Conservation (phyloP, 495 filamentous ascomycete species). For the Penicillium chermesinum region DNA sequence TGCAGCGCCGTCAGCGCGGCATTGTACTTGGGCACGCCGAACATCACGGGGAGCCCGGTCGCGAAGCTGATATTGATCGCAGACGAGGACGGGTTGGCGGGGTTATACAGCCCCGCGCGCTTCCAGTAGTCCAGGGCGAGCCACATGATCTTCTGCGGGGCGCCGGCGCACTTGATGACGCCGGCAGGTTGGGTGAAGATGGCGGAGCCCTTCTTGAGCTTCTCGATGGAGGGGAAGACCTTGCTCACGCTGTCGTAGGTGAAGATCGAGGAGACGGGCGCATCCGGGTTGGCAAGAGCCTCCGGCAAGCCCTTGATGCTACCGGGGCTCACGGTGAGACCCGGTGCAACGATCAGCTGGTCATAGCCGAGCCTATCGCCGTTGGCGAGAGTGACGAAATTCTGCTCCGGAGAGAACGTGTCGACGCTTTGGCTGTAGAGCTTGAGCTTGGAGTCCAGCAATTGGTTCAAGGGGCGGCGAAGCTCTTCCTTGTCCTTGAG, state of each 20-base stretch:
- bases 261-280: constrained; percentile 61
- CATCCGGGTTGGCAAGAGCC: constrained; percentile 50
- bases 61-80: constrained; percentile 59
- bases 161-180: constrained; percentile 63
- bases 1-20: constrained; percentile 56
- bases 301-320: constrained; percentile 56
- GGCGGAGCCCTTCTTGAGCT: constrained; percentile 51
- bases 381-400: constrained; percentile 53
- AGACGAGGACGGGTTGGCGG: constrained; percentile 32
- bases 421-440: constrained; percentile 52
- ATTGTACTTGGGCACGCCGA: constrained; percentile 65
- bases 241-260: constrained; percentile 57
- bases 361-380: constrained; percentile 58
- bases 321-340: constrained; percentile 52
- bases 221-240: constrained; percentile 50
- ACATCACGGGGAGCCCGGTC: constrained; percentile 59
- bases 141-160: constrained; percentile 69
- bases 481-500: constrained; percentile 54
- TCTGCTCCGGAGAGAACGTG: constrained; percentile 52
- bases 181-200: constrained; percentile 67
- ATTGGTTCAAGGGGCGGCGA: constrained; percentile 43
- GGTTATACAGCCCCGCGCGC: constrained; percentile 52
- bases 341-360: constrained; percentile 60
- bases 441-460: constrained; percentile 57
- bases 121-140: constrained; percentile 64